Percentiles rank a stretch among this genome's conserved stretches.
phyloP scores from a whole-genome alignment of 1,284 basidiomycete species.

The Rhizopogon parksii region DNA sequence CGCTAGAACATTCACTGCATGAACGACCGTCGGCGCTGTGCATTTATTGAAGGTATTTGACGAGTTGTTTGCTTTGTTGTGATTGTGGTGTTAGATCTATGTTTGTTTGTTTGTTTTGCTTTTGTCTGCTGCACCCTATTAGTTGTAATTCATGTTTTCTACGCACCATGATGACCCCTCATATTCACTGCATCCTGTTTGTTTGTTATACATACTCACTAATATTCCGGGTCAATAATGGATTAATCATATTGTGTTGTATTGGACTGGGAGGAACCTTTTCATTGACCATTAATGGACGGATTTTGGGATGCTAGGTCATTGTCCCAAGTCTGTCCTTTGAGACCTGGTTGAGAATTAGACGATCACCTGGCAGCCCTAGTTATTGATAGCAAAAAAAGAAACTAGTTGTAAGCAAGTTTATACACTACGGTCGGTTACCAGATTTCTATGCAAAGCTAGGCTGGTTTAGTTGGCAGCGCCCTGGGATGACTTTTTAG shows the following conservation, averaged over 20 bases:
- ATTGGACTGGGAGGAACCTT: neutral
- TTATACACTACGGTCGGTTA: too few species aligned
- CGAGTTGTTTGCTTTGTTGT: constrained; percentile 3
- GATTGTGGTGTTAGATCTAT: neutral
- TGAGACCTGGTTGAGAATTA: neutral
- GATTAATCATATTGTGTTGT: constrained; percentile 3
- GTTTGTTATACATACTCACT: constrained; percentile 7
- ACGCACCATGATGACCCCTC: neutral
- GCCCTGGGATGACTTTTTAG: neutral
- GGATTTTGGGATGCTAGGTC: too few species aligned
- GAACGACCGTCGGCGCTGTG: neutral
- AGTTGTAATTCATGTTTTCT: neutral
- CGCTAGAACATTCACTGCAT: neutral
- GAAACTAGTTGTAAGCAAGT: too few species aligned
- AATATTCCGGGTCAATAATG: constrained; percentile 5
- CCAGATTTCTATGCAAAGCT: neutral
- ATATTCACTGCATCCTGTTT: constrained; percentile 3
- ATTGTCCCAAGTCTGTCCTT: too few species aligned
- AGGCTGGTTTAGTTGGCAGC: neutral
- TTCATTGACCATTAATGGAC: too few species aligned
- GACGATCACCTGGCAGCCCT: neutral
- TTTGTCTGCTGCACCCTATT: neutral
- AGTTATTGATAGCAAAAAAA: too few species aligned
- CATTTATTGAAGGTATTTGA: constrained; percentile 1
- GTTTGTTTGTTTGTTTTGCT: constrained; percentile 2